Evolutionary conservation across 2,329 filamentous ascomycete genomes (phyloP).

Genomic region (Verticillium klebahnii): DNA sequence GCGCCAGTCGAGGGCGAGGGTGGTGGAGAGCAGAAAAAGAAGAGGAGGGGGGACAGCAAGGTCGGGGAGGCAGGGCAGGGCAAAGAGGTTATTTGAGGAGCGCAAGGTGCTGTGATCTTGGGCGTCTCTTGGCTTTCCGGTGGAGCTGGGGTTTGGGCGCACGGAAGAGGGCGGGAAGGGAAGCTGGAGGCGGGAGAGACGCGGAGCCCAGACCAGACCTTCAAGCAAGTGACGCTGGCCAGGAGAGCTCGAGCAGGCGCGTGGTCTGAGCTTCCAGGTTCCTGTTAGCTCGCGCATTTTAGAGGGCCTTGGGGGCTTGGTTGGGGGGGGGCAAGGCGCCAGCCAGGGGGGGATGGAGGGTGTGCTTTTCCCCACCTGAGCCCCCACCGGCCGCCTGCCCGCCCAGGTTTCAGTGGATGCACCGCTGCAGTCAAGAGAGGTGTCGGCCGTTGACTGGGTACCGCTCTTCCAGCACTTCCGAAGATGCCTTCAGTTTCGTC

Average conservation of each 20-base stretch:
- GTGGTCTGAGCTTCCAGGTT: neutral
- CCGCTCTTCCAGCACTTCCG: neutral
- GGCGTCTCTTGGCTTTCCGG: constrained; percentile 3
- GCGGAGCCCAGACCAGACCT: neutral
- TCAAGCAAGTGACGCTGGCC: neutral
- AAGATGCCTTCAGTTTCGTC: neutral
- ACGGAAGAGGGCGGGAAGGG: neutral
- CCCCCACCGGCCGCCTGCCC: neutral
- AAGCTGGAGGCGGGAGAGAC: neutral
- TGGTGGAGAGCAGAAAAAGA: neutral
- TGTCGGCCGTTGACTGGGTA: neutral
- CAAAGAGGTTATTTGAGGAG: constrained; percentile 1
- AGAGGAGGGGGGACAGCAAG: neutral
- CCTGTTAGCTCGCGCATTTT: neutral
- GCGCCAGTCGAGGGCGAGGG: neutral
- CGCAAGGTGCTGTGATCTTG: neutral
- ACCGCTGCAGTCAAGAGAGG: neutral
- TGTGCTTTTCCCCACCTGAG: neutral
- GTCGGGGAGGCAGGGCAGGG: neutral
- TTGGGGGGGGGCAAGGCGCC: neutral
- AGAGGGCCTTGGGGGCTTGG: neutral
- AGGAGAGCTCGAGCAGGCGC: neutral
- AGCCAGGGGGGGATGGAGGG: neutral
- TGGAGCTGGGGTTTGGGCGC: constrained; percentile 1
- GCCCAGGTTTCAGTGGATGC: neutral